Percentiles rank a stretch among this genome's conserved stretches.
phyloP scores from a whole-genome alignment of 2,329 filamentous ascomycete genomes.

The Fusarium burgessii region DNA sequence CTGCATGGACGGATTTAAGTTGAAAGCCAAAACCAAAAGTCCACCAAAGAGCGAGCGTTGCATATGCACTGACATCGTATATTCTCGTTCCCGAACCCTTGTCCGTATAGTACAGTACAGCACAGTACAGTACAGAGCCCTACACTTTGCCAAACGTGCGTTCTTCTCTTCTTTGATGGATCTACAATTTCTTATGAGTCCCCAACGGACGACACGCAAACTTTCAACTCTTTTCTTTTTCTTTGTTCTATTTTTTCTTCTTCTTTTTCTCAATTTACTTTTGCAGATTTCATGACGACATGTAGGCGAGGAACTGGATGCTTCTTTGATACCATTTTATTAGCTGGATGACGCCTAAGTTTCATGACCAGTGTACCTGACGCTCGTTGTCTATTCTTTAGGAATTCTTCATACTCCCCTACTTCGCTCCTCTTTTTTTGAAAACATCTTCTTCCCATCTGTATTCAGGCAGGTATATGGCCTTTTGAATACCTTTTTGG shows the following conservation, averaged over 20 bases:
- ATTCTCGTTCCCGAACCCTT: slow-evolving; percentile 18
- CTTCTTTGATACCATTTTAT: slow-evolving; percentile 49
- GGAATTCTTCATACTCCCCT: slow-evolving; percentile 22
- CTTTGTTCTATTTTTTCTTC: neutral
- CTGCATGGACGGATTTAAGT: slow-evolving; percentile 21
- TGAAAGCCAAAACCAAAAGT: slow-evolving; percentile 21
- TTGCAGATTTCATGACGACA: slow-evolving; percentile 43
- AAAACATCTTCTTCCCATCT: slow-evolving; percentile 30
- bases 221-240: neutral
- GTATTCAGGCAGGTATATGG: slow-evolving; percentile 23
- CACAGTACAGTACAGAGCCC: slow-evolving; percentile 23
- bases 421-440: slow-evolving; percentile 34
- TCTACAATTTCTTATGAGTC: slow-evolving; percentile 38
- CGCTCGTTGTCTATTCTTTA: slow-evolving; percentile 40
- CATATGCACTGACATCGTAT: slow-evolving; percentile 8
- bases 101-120: slow-evolving; percentile 13
- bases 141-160: slow-evolving; percentile 15
- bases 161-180: slow-evolving; percentile 28
- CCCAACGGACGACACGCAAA: slow-evolving; percentile 29
- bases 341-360: slow-evolving; percentile 44
- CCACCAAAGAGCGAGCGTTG: slow-evolving; percentile 17
- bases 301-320: slow-evolving; percentile 44
- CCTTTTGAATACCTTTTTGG: slow-evolving; percentile 31
- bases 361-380: slow-evolving; percentile 42
- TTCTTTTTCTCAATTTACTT: slow-evolving; percentile 10